Base-by-base conservation (phyloP, 2,329 filamentous ascomycete genomes). In the Zymoseptoria brevis region DNA sequence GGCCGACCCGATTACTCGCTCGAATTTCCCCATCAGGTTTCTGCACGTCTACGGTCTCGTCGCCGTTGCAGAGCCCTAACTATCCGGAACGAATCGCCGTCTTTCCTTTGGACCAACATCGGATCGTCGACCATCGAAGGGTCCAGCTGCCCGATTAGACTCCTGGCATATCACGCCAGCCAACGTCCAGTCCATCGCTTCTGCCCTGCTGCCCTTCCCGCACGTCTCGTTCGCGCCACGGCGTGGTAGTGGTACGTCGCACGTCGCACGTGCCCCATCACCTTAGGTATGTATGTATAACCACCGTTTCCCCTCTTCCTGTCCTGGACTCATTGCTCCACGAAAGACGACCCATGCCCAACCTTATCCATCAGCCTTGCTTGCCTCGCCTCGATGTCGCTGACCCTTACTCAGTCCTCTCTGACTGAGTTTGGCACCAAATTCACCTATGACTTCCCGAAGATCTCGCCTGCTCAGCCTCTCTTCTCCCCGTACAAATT, bases 371-470 rank as follows among this genome's bases (percentile, higher is more conserved):
- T 45, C 50, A 59, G 61, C 64, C 35, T 45, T 16, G 35, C 35
- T 45, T 13, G 35, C 35, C 35, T 45, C 35, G 16, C 35, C 60
- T 66, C 64, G 71, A 80, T 79, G 77, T 78, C 78, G 74, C 77
- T 80, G 74, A 80, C 77, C 66, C 74, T 80, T 58, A 75, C 77
- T 68, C 76, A 78, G 71, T 75, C 77, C 69, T 66, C 72, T 64
- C 77, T 75, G 71, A 70, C 73, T 64, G 77, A 78, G 66, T 77
- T 79, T 70, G 76, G 76, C 67, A 72, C 71, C 71, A 77, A 76
- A 71, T 71, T 73, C 71, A 70, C 70, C 64, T 76, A 80, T 80
- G 77, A 78, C 69, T 80, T 76, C 72, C 75, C 76, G 69, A 73
- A 75, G 62, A 71, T 73, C 54, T 64, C 71, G 53, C 60, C 68